Conservation (phyloP, 2,329 filamentous ascomycete genomes). For the Xylariaceae sp. region DNA sequence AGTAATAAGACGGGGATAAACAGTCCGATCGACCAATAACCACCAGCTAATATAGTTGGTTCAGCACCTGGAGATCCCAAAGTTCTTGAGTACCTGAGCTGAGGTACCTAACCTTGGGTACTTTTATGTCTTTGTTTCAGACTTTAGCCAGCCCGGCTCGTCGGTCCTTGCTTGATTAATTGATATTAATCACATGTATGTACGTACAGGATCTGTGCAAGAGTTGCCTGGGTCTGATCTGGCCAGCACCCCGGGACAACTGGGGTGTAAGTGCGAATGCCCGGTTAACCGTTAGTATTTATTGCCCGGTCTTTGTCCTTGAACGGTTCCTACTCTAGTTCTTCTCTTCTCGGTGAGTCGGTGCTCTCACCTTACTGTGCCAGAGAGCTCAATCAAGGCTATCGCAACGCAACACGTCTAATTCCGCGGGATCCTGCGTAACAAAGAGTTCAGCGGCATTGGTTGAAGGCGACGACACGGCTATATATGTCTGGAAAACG, state of each 20-base stretch:
- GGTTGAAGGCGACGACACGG: too few species aligned
- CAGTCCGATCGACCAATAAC: constrained; percentile 13
- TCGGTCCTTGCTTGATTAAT: too few species aligned
- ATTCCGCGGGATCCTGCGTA: not conserved
- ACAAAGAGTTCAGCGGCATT: not conserved
- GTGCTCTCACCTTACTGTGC: constrained; percentile 8
- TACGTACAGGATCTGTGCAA: too few species aligned
- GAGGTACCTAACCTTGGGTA: not conserved
- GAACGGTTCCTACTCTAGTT: not conserved
- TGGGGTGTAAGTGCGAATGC: too few species aligned
- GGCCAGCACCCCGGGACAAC: too few species aligned
- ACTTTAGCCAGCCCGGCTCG: too few species aligned
- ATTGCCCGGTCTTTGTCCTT: not conserved
- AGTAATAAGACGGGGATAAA: constrained; percentile 17
- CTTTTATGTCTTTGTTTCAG: not conserved
- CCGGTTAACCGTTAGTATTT: not conserved
- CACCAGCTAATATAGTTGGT: not conserved
- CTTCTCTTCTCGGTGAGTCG: constrained; percentile 13
- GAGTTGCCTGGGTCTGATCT: too few species aligned
- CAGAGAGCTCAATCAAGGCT: too few species aligned
- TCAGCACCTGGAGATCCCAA: too few species aligned
- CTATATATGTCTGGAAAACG: too few species aligned
- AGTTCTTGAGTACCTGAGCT: not conserved
- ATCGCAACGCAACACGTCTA: too few species aligned
- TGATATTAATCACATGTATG: too few species aligned